A percentile compares a stretch with the other conserved stretches of the same genome.
Conservation (phyloP, 2,329 filamentous ascomycete species). For the Paraphoma chrysanthemicola region DNA sequence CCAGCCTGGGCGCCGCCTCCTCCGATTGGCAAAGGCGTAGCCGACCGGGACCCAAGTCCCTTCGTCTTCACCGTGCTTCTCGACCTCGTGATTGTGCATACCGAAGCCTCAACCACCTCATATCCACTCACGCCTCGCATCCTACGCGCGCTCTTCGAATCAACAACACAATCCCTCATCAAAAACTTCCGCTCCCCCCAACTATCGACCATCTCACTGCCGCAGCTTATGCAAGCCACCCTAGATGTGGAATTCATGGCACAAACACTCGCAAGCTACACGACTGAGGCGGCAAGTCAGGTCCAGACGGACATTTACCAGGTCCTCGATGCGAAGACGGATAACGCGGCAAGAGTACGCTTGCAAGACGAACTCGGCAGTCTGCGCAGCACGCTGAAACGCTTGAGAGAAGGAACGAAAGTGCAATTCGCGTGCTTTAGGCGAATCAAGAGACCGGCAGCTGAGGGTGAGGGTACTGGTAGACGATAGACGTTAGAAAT, state of each 20-base stretch:
- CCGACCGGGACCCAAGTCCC: conserved; percentile 77
- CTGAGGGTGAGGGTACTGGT: neutral
- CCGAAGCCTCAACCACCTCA: conserved; percentile 67
- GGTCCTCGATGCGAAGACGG: conserved; percentile 86
- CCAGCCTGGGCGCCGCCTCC: conserved; percentile 73
- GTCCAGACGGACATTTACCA: conserved; percentile 91
- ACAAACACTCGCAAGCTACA: conserved; percentile 90
- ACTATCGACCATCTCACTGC: conserved; percentile 72
- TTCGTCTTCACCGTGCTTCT: conserved; percentile 92
- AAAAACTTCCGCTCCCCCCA: conserved; percentile 68
- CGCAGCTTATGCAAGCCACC: conserved; percentile 93
- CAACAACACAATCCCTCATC: conserved; percentile 80
- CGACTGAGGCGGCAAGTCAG: conserved; percentile 79
- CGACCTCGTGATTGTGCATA: conserved; percentile 87
- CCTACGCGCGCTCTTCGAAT: conserved; percentile 84
- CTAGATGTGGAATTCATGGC: conserved; percentile 97
- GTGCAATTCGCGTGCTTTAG: conserved; percentile 48
- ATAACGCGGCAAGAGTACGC: conserved; percentile 79
- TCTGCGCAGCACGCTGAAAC: conserved; percentile 87
- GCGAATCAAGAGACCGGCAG: conserved; percentile 29
- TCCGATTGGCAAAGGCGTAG: conserved; percentile 40
- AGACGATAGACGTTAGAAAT: neutral
- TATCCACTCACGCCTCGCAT: conserved; percentile 79
- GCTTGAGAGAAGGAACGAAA: conserved; percentile 45
- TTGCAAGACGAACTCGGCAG: conserved; percentile 88